Base-by-base conservation (phyloP, 345 rosid genomes). In the Garcia nutans region DNA sequence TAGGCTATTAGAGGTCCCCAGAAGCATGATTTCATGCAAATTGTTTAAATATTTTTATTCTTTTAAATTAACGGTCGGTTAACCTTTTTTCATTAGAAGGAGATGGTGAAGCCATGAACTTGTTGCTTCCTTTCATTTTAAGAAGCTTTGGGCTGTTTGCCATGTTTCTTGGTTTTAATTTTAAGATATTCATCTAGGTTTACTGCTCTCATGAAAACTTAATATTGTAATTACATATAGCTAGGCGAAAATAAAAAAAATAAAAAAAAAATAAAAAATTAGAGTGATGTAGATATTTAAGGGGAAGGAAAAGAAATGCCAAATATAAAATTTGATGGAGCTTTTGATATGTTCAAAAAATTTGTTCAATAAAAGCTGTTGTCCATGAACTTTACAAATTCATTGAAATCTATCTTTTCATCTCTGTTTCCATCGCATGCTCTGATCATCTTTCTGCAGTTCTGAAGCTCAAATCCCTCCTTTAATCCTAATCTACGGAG, bases 361-460 rank as follows among this genome's bases (percentile, higher is more conserved):
- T 62, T 50, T 74, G 71, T 73, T 88, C 86, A 89, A 70, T 83
- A 84, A 77, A 85, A 84, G 72, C 77, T 81, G 19, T 70, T 86
- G 80, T 91, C 96, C 93, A 94, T 89, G 75, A 92, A 79, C 76
- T 85, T 89, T 10, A 87, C 85, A 82, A 94, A 94, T 73, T 93
- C 96, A 42, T 77, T 64, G 45, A 94, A 92, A 76, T 89, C 94
- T 15, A 94, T 88, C 65, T 81, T 87, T 66, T 87, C 92, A 44
- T 91, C 93, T 70, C 82, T 81, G 44, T 87, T 87, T 67, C 80
- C 86, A 62, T 94, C 89, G n/a, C 75, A 87, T n/a, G 66, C 77
- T 77, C 70, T 71, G 76, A 92, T 94, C 96, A 94, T 92, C 76
- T 70, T 86, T 75, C 64, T 80, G 82, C 98, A 94, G 28, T 80